A percentile compares a stretch with the other conserved stretches of the same genome.
Evolutionary conservation across 2,329 filamentous ascomycete genomes (phyloP).

Genomic region (Polychaeton citri): DNA sequence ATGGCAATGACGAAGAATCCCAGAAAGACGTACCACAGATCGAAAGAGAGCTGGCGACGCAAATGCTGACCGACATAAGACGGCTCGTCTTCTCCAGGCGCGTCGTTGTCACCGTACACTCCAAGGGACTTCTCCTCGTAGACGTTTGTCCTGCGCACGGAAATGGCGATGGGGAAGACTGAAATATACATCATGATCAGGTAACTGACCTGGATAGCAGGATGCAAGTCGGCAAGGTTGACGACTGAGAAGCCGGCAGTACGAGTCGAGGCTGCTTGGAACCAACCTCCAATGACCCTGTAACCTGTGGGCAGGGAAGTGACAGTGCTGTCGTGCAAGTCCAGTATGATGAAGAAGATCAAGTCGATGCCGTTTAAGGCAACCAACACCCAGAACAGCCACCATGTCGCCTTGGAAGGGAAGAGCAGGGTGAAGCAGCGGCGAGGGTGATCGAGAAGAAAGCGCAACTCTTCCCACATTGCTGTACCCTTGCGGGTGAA

Average conservation of each 20-base stretch:
- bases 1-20: constrained; percentile 89
- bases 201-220: constrained; percentile 86
- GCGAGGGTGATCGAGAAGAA: constrained; percentile 85
- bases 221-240: constrained; percentile 64
- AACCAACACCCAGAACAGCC: constrained; percentile 78
- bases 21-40: constrained; percentile 92
- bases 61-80: constrained; percentile 88
- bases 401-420: constrained; percentile 83
- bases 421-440: constrained; percentile 94
- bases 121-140: constrained; percentile 86
- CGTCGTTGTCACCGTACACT: constrained; percentile 46
- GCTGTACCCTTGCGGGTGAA: constrained; percentile 52
- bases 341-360: constrained; percentile 82
- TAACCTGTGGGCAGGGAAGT: constrained; percentile 55
- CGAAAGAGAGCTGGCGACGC: constrained; percentile 85
- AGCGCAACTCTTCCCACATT: constrained; percentile 79
- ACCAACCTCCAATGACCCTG: constrained; percentile 72
- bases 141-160: constrained; percentile 83
- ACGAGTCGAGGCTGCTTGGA: constrained; percentile 78
- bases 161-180: constrained; percentile 92
- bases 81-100: constrained; percentile 45
- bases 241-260: constrained; percentile 84
- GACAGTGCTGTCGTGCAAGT: constrained; percentile 62
- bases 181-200: constrained; percentile 99
- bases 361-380: constrained; percentile 73